Conservation (phyloP, 2,329 filamentous ascomycete species). For the Atkinsonella hypoxylon region DNA sequence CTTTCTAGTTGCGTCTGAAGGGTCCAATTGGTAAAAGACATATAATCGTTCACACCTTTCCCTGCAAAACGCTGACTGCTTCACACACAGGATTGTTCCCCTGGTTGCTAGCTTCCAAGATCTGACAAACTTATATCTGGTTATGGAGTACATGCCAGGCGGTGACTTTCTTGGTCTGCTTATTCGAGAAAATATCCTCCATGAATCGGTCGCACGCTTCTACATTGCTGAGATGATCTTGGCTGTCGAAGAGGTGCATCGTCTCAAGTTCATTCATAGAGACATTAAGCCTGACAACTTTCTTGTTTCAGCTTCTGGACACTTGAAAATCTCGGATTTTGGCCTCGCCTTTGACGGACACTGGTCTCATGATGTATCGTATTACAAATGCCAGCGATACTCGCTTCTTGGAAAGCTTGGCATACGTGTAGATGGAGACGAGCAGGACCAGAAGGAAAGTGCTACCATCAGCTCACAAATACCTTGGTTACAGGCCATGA, state of each 20-base stretch:
- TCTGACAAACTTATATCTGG: constrained; percentile 68
- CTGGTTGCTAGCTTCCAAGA: constrained; percentile 87
- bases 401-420: constrained; percentile 65
- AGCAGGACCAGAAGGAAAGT: constrained; percentile 49
- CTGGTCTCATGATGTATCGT: constrained; percentile 82
- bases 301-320: constrained; percentile 74
- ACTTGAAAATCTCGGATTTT: constrained; percentile 94
- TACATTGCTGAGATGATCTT: constrained; percentile 95
- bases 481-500: constrained; percentile 20
- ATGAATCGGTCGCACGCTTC: constrained; percentile 67
- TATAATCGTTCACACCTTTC: background rate
- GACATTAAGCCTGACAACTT: constrained; percentile 98
- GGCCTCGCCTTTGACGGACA: constrained; percentile 90
- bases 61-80: background rate
- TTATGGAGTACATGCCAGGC: constrained; percentile 98
- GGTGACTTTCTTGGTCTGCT: constrained; percentile 85
- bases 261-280: constrained; percentile 80
- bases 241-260: constrained; percentile 85
- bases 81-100: constrained; percentile 58
- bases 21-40: constrained; percentile 56
- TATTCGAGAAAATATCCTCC: constrained; percentile 72
- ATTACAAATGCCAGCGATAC: constrained; percentile 76
- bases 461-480: constrained; percentile 24
- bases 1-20: constrained; percentile 78
- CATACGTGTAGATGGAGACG: constrained; percentile 62